Base-by-base conservation (phyloP, 1,139 yeast species). In the Lodderomyces orthopsilosis region DNA sequence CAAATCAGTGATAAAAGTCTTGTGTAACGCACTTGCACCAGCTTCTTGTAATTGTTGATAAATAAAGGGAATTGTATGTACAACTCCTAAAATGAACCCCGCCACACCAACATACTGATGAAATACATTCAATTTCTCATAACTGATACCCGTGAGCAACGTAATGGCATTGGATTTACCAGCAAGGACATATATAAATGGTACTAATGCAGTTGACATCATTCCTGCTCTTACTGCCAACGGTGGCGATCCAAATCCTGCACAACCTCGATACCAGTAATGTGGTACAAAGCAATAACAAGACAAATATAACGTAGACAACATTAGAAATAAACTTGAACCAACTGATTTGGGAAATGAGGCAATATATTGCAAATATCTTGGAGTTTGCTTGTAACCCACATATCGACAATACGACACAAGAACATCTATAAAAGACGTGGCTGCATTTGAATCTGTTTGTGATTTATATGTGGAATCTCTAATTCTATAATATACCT, bases 161-260 rank as follows among this genome's bases (percentile, higher is more conserved):
- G 79, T 67, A 35, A 78, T 68, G 46, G 77, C 56, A 52, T 78
- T 79, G 9, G 78, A 56, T 56, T 79, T 79, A 3, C 84, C 84
- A 0, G 81, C 70, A 46, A 79, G 58, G 2, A 77, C 64, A 46
- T 74, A 70, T 23, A 78, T 57, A 51, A 77, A 75, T 0, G 84
- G 84, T 2, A 77, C 66, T 44, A 78, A 62, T 0, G 83, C 81
- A 21, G 74, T 64, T 4, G 80, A 71, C 71, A 75, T 71, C 32
- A 77, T 48, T 2, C 83, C 84, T 1, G 82, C 65, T 42, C 84
- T 59, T 1, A 77, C 73, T 0, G 79, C 81, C 39, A 79, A 51
- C n/a, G 86, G 86, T n/a, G 86, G 83, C 1, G 83, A 68, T 1
- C 86, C 87, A 58, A 81, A 80, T 0, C 78, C 79, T 5, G 60